Evolutionary conservation across 78 protist genomes (phyloP).

Genomic region (Dictyostelium citrinum): DNA sequence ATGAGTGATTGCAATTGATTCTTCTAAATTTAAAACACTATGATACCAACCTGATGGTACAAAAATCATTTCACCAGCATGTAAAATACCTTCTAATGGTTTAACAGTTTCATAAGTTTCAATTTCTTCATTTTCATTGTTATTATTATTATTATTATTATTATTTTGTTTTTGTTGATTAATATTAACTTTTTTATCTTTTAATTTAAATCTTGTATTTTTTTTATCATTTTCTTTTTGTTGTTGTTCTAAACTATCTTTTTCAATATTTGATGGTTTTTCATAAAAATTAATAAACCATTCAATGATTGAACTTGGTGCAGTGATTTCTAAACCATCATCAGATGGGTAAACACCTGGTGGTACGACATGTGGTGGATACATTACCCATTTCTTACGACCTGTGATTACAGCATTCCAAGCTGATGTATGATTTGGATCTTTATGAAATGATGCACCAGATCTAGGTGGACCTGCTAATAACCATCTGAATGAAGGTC

Average conservation of each 20-base stretch:
- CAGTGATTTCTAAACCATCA: constrained; percentile 79
- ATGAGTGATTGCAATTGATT: constrained; percentile 89
- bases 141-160: neutral
- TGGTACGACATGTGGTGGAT: constrained; percentile 81
- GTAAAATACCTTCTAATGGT: constrained; percentile 64
- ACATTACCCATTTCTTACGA: constrained; percentile 83
- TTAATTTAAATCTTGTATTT: neutral
- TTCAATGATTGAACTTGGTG: constrained; percentile 77
- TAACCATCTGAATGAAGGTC: constrained; percentile 88
- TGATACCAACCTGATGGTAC: constrained; percentile 93
- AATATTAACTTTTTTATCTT: neutral
- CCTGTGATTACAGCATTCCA: constrained; percentile 86
- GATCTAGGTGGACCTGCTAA: constrained; percentile 83
- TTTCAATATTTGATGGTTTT: neutral
- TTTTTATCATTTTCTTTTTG: constrained; percentile 29
- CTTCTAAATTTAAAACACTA: constrained; percentile 80
- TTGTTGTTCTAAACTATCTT: neutral
- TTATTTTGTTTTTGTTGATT: neutral
- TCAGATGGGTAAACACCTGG: constrained; percentile 82
- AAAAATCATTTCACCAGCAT: constrained; percentile 85
- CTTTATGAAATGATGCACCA: constrained; percentile 85
- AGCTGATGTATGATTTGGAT: constrained; percentile 86
- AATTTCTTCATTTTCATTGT: neutral
- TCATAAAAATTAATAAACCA: constrained; percentile 84
- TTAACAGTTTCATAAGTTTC: constrained; percentile 21